phyloP scores from a whole-genome alignment of 2,329 filamentous ascomycete genomes.

The Plectosphaerella sp. region DNA sequence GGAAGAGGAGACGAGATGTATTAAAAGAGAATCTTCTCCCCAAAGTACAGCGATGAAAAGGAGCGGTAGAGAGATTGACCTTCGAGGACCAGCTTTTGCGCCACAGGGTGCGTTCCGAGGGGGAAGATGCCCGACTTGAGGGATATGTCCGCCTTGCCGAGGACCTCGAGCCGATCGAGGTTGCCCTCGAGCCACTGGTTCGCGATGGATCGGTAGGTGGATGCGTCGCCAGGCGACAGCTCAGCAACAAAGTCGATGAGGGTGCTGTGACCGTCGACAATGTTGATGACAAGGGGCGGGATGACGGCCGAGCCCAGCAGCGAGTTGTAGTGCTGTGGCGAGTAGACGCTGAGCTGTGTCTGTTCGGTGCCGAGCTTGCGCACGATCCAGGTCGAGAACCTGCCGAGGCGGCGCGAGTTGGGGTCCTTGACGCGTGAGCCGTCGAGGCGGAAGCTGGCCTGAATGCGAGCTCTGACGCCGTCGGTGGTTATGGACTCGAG shows the following conservation, averaged over 20 bases:
- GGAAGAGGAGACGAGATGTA: conserved; percentile 1
- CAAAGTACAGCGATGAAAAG: conserved; percentile 58
- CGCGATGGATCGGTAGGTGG: conserved; percentile 73
- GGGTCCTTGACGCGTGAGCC: conserved; percentile 68
- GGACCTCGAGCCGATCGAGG: conserved; percentile 64
- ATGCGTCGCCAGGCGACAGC: conserved; percentile 69
- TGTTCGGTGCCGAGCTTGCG: conserved; percentile 68
- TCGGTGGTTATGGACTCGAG: conserved; percentile 78
- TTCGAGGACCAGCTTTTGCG: conserved; percentile 74
- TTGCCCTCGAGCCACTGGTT: conserved; percentile 86
- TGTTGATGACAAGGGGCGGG: conserved; percentile 69
- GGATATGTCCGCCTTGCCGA: conserved; percentile 67
- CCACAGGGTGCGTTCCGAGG: conserved; percentile 71
- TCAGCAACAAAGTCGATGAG: conserved; percentile 75
- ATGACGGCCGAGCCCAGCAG: conserved; percentile 73
- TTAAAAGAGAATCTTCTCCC: conserved; percentile 45
- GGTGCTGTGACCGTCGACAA: conserved; percentile 74
- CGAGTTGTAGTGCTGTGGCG: conserved; percentile 77
- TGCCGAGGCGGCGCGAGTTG: conserved; percentile 70
- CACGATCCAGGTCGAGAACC: conserved; percentile 75
- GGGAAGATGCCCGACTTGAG: conserved; percentile 76
- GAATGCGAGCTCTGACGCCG: conserved; percentile 74
- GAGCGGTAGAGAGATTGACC: conserved; percentile 70
- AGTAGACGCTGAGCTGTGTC: conserved; percentile 69
- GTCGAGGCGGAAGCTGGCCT: conserved; percentile 79